phyloP scores from a whole-genome alignment of 2,329 filamentous ascomycete species.

The Nemania sp. region DNA sequence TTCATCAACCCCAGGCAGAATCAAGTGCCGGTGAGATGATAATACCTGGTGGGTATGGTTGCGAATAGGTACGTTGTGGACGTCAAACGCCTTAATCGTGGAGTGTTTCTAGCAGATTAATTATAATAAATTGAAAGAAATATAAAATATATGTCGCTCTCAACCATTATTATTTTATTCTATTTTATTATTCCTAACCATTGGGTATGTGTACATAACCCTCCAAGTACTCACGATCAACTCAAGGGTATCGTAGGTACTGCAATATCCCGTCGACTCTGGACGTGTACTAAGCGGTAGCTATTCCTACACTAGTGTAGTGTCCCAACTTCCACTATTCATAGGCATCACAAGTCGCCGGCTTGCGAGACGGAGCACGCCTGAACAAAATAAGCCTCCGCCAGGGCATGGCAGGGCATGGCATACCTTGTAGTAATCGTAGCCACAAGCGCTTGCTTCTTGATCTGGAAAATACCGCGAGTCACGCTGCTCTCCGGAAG shows the following conservation, averaged over 20 bases:
- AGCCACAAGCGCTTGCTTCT: neutral
- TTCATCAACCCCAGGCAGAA: no score
- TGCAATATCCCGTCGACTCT: constrained; percentile 12
- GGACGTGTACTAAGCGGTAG: constrained; percentile 12
- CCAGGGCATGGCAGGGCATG: neutral
- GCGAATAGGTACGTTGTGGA: no score
- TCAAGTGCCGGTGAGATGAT: no score
- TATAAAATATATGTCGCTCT: no score
- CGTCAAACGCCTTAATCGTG: no score
- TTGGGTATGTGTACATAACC: neutral
- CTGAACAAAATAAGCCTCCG: neutral
- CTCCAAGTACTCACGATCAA: neutral
- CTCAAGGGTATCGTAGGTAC: neutral
- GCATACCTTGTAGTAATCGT: constrained; percentile 18
- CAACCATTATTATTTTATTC: constrained; percentile 2
- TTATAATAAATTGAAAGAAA: no score
- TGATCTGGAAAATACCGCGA: constrained; percentile 16
- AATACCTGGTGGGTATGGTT: no score
- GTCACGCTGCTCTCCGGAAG: constrained; percentile 17
- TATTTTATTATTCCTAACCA: neutral
- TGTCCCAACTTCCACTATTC: neutral
- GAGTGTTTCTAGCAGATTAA: no score
- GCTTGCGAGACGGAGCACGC: neutral
- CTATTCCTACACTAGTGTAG: constrained; percentile 21
- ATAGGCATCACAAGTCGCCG: neutral